Base-by-base conservation (phyloP, 2,329 filamentous ascomycete species). In the Nakataea oryzae region DNA sequence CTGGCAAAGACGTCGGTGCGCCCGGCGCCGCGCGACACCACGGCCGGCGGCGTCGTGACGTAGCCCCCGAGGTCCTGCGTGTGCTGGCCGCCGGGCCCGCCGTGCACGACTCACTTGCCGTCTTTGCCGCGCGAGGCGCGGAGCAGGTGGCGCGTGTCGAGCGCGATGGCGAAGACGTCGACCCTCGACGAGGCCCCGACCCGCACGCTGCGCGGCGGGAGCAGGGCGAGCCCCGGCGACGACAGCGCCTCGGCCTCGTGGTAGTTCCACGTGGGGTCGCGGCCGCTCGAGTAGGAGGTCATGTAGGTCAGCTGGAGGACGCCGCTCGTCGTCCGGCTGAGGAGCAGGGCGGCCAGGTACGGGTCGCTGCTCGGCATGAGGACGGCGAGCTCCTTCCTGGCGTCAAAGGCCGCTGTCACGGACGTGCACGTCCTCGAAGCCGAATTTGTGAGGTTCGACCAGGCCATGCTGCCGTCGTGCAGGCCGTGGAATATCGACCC, bases 401-500 rank as follows among this genome's bases (percentile, higher is more conserved):
- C 11, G n/a, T 24, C 54, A 55, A 24, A 24, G 2, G 12, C 12
- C 6, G 34, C 34, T 41, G 34, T 30, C 34, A 12, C 21, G 7
- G 13, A n/a, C n/a, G n/a, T n/a, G n/a, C n/a, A n/a, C n/a, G n/a
- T n/a, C n/a, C n/a, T n/a, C n/a, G n/a, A n/a, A n/a, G n/a, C n/a
- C n/a, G n/a, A n/a, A n/a, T n/a, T n/a, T n/a, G n/a, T n/a, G n/a
- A n/a, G n/a, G n/a, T n/a, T n/a, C n/a, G 17, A 11, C 3, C 9
- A 26, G 21, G 8, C 6, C 21, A n/a, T 24, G n/a, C 12, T 6
- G 54, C 21, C n/a, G 54, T 27, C n/a, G n/a, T 27, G 6, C 27
- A 5, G 14, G 26, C 7, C 2, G 4, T 13, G 17, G 27, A 1
- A 5, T 5, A 14, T 13, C 4, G 1, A 2, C 5, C 8, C 13